Base-by-base conservation (phyloP, 129 eudicot genomes). In the Calendula officinalis region DNA sequence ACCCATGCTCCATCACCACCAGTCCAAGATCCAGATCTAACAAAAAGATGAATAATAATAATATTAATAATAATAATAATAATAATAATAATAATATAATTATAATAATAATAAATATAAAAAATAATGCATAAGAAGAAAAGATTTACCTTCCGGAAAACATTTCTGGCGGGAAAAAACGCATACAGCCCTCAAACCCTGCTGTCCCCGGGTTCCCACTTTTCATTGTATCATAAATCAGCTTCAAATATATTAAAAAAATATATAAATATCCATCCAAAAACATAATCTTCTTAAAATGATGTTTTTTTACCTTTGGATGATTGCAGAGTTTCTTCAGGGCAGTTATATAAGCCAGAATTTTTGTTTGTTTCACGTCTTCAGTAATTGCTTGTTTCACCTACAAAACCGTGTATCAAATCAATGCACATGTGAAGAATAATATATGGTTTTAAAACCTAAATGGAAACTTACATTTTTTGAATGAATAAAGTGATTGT, bases 1-100 rank as follows among this genome's bases (percentile, higher is more conserved):
- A 94, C 97, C 99, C 99, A 94, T 35, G 68, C 39, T 33, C 99
- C 99, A 81, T 86, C 90, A 62, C 99, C 97, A 43, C 95, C 99
- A 35, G 84, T 86, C 99, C 99, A 94, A 56, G 95, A 82, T 77
- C 99, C 99, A 81, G 97, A 94, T 73, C 99, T 94, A 78, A 63
- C 70, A 82, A 60, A 42, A n/a, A 12, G n/a, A n/a, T n/a, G n/a
- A 48, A 32, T 35, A 3, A 32, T 63, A 64, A 35, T 60, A 61
- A 67, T 2, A 72, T 41, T 52, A 42, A 38, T 16, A 59, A 37
- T 11, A 15, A 3, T 6, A 56, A 12, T 12, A 13, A n/a, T 36
- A 37, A n/a, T n/a, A n/a, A n/a, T n/a, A n/a, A n/a, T n/a, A n/a
- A n/a, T n/a, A 7, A n/a, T 6, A 36, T 13, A 37, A 13, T 8